phyloP scores from a whole-genome alignment of 2,329 filamentous ascomycete species.

The Bipolaris bicolor region DNA sequence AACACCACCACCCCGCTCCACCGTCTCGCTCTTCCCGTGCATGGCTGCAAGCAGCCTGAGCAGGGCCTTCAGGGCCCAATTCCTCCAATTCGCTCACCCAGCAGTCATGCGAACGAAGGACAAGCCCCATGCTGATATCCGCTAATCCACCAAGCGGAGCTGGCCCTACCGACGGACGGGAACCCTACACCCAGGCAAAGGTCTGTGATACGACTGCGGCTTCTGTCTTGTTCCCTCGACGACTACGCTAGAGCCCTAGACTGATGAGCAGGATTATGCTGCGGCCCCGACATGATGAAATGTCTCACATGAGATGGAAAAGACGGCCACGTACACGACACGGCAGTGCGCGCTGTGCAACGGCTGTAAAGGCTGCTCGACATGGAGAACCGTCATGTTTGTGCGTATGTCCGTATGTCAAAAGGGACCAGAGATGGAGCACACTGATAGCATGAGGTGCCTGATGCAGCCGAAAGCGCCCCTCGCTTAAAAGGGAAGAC shows the following conservation, averaged over 20 bases:
- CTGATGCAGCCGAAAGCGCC: slow-evolving; percentile 45
- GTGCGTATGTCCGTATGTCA: slow-evolving; percentile 1
- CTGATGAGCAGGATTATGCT: slow-evolving; percentile 9
- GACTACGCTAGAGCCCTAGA: slow-evolving; percentile 10
- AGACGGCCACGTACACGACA: slow-evolving; percentile 5
- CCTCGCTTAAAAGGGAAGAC: slow-evolving; percentile 34
- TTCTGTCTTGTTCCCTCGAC: slow-evolving; percentile 19
- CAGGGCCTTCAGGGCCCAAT: slow-evolving; percentile 21
- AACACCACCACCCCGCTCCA: slow-evolving; percentile 30
- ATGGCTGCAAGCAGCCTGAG: slow-evolving; percentile 35
- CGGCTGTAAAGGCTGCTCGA: slow-evolving; percentile 11
- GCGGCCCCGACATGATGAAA: slow-evolving; percentile 8
- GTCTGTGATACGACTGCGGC: slow-evolving; percentile 36
- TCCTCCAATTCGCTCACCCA: slow-evolving; percentile 37
- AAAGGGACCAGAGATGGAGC: slow-evolving; percentile 24
- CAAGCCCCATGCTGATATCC: slow-evolving; percentile 22
- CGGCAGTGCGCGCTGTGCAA: slow-evolving; percentile 21
- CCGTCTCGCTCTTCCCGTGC: slow-evolving; percentile 34
- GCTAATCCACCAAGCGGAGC: slow-evolving; percentile 15
- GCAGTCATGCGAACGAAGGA: slow-evolving; percentile 46
- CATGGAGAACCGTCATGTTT: slow-evolving; percentile 1
- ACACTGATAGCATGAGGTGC: slow-evolving; percentile 20
- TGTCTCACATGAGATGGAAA: slow-evolving; percentile 27
- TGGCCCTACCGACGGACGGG: slow-evolving; percentile 13
- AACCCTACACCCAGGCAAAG: slow-evolving; percentile 14